Evolutionary conservation across 495 filamentous ascomycete species (phyloP).

Genomic region (Penicillium argentinense): DNA sequence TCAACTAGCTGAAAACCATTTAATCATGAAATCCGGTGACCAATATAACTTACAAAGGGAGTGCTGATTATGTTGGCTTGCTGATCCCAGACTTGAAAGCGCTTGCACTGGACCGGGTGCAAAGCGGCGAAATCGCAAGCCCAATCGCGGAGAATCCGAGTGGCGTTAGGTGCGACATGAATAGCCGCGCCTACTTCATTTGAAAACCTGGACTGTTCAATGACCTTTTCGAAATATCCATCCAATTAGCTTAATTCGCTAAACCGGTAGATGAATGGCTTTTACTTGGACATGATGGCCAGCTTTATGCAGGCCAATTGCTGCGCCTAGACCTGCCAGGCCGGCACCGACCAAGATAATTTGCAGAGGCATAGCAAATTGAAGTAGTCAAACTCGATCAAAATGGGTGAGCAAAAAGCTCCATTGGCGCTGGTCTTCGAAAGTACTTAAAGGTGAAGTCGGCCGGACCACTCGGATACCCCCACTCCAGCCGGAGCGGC

Average conservation of each 20-base stretch:
- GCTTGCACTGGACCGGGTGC: conserved; percentile 20
- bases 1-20: no score
- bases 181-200: conserved; percentile 57
- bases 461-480: no score
- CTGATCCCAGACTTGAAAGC: conserved; percentile 15
- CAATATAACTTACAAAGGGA: conserved; percentile 13
- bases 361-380: conserved; percentile 38
- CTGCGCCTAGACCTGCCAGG: conserved; percentile 56
- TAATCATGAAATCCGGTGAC: no score
- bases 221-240: conserved; percentile 39
- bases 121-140: conserved; percentile 39
- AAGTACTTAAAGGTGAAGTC: no score
- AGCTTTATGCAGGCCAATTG: conserved; percentile 50
- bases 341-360: conserved; percentile 58
- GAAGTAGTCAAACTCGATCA: no score
- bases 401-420: no score
- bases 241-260: no score
- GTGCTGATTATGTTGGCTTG: conserved; percentile 2
- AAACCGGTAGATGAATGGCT: neutral
- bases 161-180: conserved; percentile 50
- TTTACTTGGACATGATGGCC: conserved; percentile 51
- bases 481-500: no score
- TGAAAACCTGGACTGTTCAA: conserved; percentile 47
- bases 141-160: conserved; percentile 44
- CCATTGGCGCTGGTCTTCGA: no score